Base-by-base conservation (phyloP, 2,329 filamentous ascomycete species). In the Moelleriella libera region DNA sequence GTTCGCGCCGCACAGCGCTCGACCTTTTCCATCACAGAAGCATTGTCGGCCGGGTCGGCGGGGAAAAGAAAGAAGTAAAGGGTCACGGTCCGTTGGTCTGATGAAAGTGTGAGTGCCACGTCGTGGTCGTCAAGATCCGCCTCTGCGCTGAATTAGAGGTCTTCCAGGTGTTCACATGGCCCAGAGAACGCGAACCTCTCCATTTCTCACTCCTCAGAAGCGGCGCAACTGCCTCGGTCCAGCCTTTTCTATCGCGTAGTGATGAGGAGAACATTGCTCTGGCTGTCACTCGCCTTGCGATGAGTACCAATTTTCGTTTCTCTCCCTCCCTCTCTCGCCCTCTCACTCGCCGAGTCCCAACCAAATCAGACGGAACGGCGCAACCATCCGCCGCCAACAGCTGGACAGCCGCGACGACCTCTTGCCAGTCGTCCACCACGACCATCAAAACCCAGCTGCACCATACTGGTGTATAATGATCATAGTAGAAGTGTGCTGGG, bases 31-130 rank as follows among this genome's bases (percentile, higher is more conserved):
- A 54, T 53, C 14, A 57, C 61, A 1, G 34, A 9, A 9, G 34
- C 12, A 5, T 37, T 4, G 8, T 37, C 34, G 34, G 34, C 12
- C 10, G 43, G 3, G 3, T 21, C 48, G 3, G 65, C 51, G 1
- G 66, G 64, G 34, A 75, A 53, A 5, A 74, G 63, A 11, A 73
- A 51, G 30, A 65, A 60, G 29, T 63, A 64, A 44, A 70, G 63
- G 6, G 57, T 47, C 6, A 28, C 29, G 1, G 12, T 46, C 40
- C 28, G 43, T n/a, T 28, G 42, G 31, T 30, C 39, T 21, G 37
- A 48, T 42, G 43, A 45, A 21, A 70, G 47, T 4, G 60, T 59
- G 39, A 76, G 60, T 11, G 67, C 67, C 31, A 75, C 53, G 51
- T 76, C 74, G 51, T 75, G 68, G 2, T 62, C 64, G 12, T 59